Evolutionary conservation across 495 filamentous ascomycete genomes (phyloP).

Genomic region (Penicillium antarcticum): DNA sequence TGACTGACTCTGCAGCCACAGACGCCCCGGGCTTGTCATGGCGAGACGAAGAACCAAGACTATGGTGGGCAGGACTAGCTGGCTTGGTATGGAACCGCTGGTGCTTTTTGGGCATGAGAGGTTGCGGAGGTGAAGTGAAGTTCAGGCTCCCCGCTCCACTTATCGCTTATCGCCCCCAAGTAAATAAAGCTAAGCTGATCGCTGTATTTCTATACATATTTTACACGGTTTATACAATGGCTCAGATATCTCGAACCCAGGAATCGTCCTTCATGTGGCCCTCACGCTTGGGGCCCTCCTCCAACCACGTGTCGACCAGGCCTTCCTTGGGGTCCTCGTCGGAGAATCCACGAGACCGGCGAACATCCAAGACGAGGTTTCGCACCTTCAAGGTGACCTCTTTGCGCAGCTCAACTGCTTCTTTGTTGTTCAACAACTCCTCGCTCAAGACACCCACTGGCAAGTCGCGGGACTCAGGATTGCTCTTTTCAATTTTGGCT

Average conservation of each 20-base stretch:
- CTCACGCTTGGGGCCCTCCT: slow-evolving; percentile 52
- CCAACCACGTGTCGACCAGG: slow-evolving; percentile 60
- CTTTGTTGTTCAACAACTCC: slow-evolving; percentile 63
- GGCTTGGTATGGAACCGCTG: slow-evolving; percentile 35
- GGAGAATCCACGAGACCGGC: slow-evolving; percentile 62
- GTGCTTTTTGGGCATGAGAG: slow-evolving; percentile 46
- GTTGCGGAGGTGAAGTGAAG: slow-evolving; percentile 3
- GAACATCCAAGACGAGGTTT: slow-evolving; percentile 73
- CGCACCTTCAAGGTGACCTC: slow-evolving; percentile 78
- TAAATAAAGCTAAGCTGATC: neutral
- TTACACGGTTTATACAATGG: slow-evolving; percentile 14
- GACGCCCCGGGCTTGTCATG: slow-evolving; percentile 27
- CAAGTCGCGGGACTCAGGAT: slow-evolving; percentile 30
- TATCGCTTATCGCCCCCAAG: slow-evolving; percentile 15
- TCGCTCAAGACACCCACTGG: slow-evolving; percentile 63
- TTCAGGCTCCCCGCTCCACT: slow-evolving; percentile 2
- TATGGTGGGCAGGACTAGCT: slow-evolving; percentile 35
- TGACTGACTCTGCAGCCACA: slow-evolving; percentile 35
- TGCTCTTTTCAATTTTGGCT: slow-evolving; percentile 34
- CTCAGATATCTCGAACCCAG: slow-evolving; percentile 57
- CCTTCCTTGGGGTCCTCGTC: slow-evolving; percentile 75
- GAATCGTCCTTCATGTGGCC: slow-evolving; percentile 64
- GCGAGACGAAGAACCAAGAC: slow-evolving; percentile 26
- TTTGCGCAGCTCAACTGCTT: slow-evolving; percentile 74
- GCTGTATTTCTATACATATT: slow-evolving; percentile 16